Evolutionary conservation across 164 flowering plant genomes (phyloP).

Genomic region (Tinospora cordifolia): DNA sequence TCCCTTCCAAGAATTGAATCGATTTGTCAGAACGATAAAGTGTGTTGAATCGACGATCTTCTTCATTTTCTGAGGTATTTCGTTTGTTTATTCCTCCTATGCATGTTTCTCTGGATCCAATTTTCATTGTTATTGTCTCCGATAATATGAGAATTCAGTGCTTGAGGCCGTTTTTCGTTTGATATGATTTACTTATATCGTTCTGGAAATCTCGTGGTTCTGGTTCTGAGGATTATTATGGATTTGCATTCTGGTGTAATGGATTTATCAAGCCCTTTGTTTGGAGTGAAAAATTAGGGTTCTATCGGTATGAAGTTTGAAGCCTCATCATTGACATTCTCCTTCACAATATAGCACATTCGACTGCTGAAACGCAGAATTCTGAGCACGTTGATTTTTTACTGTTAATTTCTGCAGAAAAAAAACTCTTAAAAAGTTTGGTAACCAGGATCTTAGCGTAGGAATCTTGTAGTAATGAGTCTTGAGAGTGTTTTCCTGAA

Average conservation of each 20-base stretch:
- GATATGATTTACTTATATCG: background rate
- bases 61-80: background rate
- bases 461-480: background rate
- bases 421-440: background rate
- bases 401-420: background rate
- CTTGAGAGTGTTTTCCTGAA: background rate
- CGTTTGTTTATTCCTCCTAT: background rate
- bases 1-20: background rate
- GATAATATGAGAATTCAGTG: background rate
- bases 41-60: background rate
- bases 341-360: background rate
- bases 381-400: background rate
- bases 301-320: background rate
- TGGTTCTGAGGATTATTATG: background rate
- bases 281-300: constrained; percentile 8
- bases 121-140: background rate
- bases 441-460: background rate
- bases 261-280: background rate
- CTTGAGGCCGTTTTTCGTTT: background rate
- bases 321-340: background rate
- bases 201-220: background rate
- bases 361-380: background rate
- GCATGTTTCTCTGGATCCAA: background rate
- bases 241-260: background rate
- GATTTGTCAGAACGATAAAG: background rate